Conservation (phyloP, 2,329 filamentous ascomycete species). For the Nigrospora sphaerica region DNA sequence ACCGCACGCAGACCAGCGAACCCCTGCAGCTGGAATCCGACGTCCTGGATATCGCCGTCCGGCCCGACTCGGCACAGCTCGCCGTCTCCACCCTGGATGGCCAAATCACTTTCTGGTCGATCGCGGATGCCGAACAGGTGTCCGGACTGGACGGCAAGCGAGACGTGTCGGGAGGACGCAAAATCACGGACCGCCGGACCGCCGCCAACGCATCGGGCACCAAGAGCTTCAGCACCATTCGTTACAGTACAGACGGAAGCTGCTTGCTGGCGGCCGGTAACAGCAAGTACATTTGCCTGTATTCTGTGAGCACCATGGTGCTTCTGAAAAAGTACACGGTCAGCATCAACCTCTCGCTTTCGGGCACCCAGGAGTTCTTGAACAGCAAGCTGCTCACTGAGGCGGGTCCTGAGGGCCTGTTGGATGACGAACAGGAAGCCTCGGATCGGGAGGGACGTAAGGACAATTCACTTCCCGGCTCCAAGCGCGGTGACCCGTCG, state of each 20-base stretch:
- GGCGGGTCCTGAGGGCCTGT: slow-evolving; percentile 74
- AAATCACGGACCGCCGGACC: slow-evolving; percentile 78
- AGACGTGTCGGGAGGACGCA: slow-evolving; percentile 88
- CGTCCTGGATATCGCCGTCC: slow-evolving; percentile 76
- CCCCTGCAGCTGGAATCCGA: slow-evolving; percentile 89
- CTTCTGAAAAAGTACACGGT: slow-evolving; percentile 93
- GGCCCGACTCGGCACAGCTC: slow-evolving; percentile 85
- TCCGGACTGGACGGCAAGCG: slow-evolving; percentile 82
- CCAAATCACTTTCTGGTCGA: slow-evolving; percentile 90
- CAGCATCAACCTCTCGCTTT: slow-evolving; percentile 88
- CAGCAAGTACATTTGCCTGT: slow-evolving; percentile 97
- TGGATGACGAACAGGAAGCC: slow-evolving; percentile 81
- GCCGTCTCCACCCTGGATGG: slow-evolving; percentile 91
- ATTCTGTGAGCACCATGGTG: slow-evolving; percentile 88
- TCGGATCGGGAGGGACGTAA: slow-evolving; percentile 83
- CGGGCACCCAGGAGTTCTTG: slow-evolving; percentile 93
- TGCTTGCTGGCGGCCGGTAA: slow-evolving; percentile 88
- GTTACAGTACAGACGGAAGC: slow-evolving; percentile 86
- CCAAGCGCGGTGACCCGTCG: slow-evolving; percentile 75
- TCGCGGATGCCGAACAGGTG: slow-evolving; percentile 80
- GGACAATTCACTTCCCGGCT: slow-evolving; percentile 74
- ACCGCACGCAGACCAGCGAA: slow-evolving; percentile 88
- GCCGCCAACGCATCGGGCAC: slow-evolving; percentile 86
- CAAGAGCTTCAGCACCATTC: slow-evolving; percentile 82
- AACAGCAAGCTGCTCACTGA: slow-evolving; percentile 91